These are phyloP conservation scores for Podaxis carcinomalis DNA, from an alignment of 768 basidiomycete genomes.

Conservation along the genomic window DNA sequence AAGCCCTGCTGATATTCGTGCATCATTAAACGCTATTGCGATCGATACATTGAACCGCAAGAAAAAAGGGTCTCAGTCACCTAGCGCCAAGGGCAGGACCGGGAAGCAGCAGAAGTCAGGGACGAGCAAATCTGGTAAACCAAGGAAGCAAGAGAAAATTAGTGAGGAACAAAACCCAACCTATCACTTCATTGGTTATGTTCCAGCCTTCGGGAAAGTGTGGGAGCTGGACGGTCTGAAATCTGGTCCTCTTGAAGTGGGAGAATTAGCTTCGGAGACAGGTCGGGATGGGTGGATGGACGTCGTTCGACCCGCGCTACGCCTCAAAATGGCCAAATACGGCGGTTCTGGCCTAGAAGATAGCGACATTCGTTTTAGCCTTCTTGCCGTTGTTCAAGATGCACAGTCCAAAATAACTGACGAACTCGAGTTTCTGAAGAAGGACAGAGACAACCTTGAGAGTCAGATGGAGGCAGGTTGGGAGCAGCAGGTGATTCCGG, in stretches of 20 bases:
- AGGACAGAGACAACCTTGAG: conserved; percentile 43
- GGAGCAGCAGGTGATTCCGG: conserved; percentile 31
- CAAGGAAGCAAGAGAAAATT: conserved; percentile 14
- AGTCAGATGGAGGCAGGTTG: conserved; percentile 35
- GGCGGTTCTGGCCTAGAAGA: conserved; percentile 40
- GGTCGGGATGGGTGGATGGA: conserved; percentile 48
- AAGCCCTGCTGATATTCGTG: conserved; percentile 58
- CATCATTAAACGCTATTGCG: conserved; percentile 42
- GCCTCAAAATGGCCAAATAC: conserved; percentile 58
- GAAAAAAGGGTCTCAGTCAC: conserved; percentile 25
- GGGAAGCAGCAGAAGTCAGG: neutral
- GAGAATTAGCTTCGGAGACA: conserved; percentile 35
- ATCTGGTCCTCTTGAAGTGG: conserved; percentile 59
- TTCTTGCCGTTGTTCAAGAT: conserved; percentile 58
- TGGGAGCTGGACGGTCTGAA: conserved; percentile 70
- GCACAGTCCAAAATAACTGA: conserved; percentile 44
- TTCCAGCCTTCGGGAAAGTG: conserved; percentile 58
- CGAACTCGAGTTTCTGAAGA: conserved; percentile 47
- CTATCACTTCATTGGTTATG: conserved; percentile 66
- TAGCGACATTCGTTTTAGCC: conserved; percentile 51
- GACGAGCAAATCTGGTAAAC: conserved; percentile 11
- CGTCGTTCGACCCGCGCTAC: conserved; percentile 53
- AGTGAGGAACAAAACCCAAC: conserved; percentile 37
- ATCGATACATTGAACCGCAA: conserved; percentile 38
- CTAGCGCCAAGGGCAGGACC: neutral